phyloP scores from a whole-genome alignment of 2,329 filamentous ascomycete species.

The Colletotrichum incanum region DNA sequence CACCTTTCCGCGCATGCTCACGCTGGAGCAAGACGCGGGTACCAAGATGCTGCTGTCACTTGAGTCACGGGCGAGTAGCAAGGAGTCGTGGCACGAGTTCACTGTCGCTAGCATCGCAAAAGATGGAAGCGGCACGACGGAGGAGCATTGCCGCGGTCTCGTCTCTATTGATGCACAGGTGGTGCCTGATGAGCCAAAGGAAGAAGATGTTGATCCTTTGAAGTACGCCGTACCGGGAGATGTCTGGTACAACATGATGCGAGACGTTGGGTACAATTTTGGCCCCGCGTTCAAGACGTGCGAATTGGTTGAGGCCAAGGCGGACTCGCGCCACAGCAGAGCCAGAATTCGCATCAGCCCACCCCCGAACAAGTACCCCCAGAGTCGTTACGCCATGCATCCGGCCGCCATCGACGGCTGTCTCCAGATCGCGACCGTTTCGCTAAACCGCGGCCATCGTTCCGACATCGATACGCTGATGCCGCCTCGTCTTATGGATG shows the following conservation, averaged over 20 bases:
- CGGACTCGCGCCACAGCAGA: not conserved
- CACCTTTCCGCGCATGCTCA: not conserved
- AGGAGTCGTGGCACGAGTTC: slow-evolving; percentile 27
- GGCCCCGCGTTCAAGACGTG: slow-evolving; percentile 13
- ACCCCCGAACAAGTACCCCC: not conserved
- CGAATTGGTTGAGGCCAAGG: not conserved
- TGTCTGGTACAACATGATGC: slow-evolving; percentile 16
- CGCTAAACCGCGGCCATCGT: too few relatives aligned
- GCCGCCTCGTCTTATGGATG: too few relatives aligned
- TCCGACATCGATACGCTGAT: too few relatives aligned
- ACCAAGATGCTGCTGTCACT: not conserved
- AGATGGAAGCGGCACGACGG: not conserved
- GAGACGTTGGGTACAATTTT: slow-evolving; percentile 4
- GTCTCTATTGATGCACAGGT: not conserved
- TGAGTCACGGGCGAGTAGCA: not conserved
- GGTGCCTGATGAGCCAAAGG: not conserved
- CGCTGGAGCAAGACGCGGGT: slow-evolving; percentile 13
- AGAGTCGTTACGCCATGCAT: too few relatives aligned
- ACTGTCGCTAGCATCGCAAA: not conserved
- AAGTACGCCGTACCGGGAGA: not conserved
- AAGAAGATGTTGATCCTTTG: not conserved
- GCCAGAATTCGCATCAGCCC: too few relatives aligned
- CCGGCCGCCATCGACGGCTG: too few relatives aligned
- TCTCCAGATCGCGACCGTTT: too few relatives aligned
- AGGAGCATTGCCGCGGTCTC: slow-evolving; percentile 24